Evolutionary conservation across 2,329 filamentous ascomycete genomes (phyloP), one percentile per base, ranked within the genome.

Genomic region (Colletotrichum lindemuthianum): DNA sequence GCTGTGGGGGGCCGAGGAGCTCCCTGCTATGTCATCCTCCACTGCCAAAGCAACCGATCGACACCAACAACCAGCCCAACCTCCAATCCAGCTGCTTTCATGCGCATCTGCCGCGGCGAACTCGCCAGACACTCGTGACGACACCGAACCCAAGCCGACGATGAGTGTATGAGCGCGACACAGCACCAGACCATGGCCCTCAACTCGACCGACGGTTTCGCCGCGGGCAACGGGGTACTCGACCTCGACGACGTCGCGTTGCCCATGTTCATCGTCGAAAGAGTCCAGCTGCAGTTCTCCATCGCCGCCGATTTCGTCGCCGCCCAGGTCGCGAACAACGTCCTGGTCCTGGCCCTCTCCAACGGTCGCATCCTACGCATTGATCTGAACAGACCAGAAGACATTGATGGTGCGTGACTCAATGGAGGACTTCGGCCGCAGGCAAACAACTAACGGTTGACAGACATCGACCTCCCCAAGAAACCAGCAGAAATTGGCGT

Each of bases 391-490:
- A 92, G 90, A 73, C 92, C 96, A 6, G 92, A 94, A 74, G 96
- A 99, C 77, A 97, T 99, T 73, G 96, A 99, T 79, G 92, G 90
- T 92, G 76, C 68, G 79, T 60, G 24, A 24, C 24, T 24, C 24
- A 11, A 13, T 49, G 11, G 48, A 63, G 61, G 50, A 65, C 57
- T 13, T 48, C 24, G 1, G 15, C 24, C 36, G 37, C 48, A 33
- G 33, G 61, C 68, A 69, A 37, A 13, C 55, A 63, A 56, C 60
- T 67, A 59, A 67, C 57, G n/a, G 43, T 32, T n/a, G 15, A n/a
- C 71, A 97, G 95, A 99, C 78, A 97, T 99, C 76, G 96, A 99
- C 77, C 88, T 99, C 8, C 96, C 96, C 41, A 97, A 96, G 81
- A 96, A 95, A 73, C 88, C 92, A 13, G 90, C 92, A 41, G 95